Base-by-base conservation (phyloP, 2,329 filamentous ascomycete genomes). In the Amauroascus verrucosus region DNA sequence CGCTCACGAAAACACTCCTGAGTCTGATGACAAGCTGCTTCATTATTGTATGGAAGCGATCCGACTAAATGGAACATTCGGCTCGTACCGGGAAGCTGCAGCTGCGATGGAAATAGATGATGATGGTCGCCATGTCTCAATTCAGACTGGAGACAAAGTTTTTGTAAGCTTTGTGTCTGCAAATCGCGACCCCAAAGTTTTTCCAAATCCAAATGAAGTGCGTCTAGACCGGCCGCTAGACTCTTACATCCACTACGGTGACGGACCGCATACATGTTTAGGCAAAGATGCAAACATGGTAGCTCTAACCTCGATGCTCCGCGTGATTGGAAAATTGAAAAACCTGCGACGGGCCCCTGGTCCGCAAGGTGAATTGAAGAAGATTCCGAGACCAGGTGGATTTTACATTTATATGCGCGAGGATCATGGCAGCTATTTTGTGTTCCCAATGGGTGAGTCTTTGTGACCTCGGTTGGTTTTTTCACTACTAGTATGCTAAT, bases 151-250 rank as follows among this genome's bases (percentile, higher is more conserved):
- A 0, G 69, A 72, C 9, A 53, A 67, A 2, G 62, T 76, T 1
- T 61, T 76, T 28, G 75, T 85, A 26, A 80, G 78, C 57, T 82
- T 85, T 33, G 78, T 81, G 65, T 28, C 57, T 14, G 69, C 48
- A 61, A 68, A 68, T 8, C 69, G 70, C 18, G 72, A 74, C 58
- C 58, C 67, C 1, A 56, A 62, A 14, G 68, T 70, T 22, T 62
- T 75, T 8, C 55, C 65, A 16, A 60, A 72, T 20, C 63, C 72
- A 0, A 59, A 65, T 35, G 64, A 67, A 51, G 77, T 78, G 56
- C 66, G 73, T 37, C 65, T 74, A 1, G 65, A 69, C 22, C 71
- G 76, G 53, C 66, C 71, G 54, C 60, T 59, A 2, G 65, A 65
- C 2, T 61, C 66, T 1, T 71, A 77, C 28, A 68, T 70, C 1